Evolutionary conservation across 371 early-diverging fungal genomes (phyloP).

Genomic region (Lichtheimia hyalospora): DNA sequence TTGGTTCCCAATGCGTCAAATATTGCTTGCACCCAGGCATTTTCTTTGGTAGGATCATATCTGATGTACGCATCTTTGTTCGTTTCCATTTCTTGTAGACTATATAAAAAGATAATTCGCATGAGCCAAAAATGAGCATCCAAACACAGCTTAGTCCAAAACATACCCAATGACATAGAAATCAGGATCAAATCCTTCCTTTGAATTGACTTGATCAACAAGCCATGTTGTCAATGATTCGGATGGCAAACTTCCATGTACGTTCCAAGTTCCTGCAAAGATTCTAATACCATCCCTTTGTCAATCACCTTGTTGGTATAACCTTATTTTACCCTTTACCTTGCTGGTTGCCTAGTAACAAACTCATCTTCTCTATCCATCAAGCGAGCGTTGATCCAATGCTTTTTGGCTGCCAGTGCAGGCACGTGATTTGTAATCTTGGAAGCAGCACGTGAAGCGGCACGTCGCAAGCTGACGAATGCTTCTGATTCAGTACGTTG

Average conservation of each 20-base stretch:
- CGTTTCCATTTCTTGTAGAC: slow-evolving; percentile 90
- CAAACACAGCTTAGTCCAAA: not conserved
- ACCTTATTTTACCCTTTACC: slow-evolving; percentile 24
- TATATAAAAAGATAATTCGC: slow-evolving; percentile 11
- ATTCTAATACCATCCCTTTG: slow-evolving; percentile 33
- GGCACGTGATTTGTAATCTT: not conserved
- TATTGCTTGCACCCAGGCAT: slow-evolving; percentile 77
- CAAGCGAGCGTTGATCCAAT: slow-evolving; percentile 60
- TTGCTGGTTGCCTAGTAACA: slow-evolving; percentile 43
- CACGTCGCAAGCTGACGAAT: slow-evolving; percentile 34
- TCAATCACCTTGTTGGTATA: too few species aligned
- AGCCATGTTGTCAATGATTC: slow-evolving; percentile 72
- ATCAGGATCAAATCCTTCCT: slow-evolving; percentile 58
- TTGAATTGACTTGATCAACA: slow-evolving; percentile 25
- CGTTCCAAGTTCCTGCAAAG: slow-evolving; percentile 92
- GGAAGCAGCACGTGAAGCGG: slow-evolving; percentile 18
- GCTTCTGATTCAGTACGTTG: slow-evolving; percentile 35
- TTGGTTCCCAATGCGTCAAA: slow-evolving; percentile 60
- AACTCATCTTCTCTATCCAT: slow-evolving; percentile 54
- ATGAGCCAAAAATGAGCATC: not conserved
- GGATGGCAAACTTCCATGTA: slow-evolving; percentile 74
- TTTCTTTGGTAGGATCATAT: slow-evolving; percentile 73
- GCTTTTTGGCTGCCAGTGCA: slow-evolving; percentile 44
- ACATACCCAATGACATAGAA: slow-evolving; percentile 75
- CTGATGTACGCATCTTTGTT: slow-evolving; percentile 84